phyloP scores from a whole-genome alignment of 257 asterid genomes.

The Gynochthodes officinalis region DNA sequence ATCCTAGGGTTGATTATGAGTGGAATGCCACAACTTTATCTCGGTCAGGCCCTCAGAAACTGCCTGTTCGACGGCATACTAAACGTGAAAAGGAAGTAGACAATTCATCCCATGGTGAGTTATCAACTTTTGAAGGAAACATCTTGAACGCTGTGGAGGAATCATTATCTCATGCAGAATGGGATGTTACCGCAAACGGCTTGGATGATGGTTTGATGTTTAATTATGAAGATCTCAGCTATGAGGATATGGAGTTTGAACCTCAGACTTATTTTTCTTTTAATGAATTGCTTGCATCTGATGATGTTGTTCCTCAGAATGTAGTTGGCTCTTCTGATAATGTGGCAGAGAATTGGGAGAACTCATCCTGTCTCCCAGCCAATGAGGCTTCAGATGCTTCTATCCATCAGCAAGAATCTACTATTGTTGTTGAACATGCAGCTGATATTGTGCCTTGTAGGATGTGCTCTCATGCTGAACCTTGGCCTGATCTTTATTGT shows the following conservation, averaged over 20 bases:
- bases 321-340: constrained; percentile 30
- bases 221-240: constrained; percentile 43
- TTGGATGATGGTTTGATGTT: constrained; percentile 41
- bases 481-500: constrained; percentile 53
- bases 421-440: constrained; percentile 26
- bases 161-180: constrained; percentile 33
- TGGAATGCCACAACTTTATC: constrained; percentile 35
- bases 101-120: constrained; percentile 30
- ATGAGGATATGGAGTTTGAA: constrained; percentile 69
- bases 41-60: constrained; percentile 48
- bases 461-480: constrained; percentile 41
- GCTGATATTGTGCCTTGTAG: constrained; percentile 38
- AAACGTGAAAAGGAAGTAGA: constrained; percentile 40
- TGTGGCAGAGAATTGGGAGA: constrained; percentile 28
- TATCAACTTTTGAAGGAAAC: constrained; percentile 31
- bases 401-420: constrained; percentile 31
- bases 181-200: constrained; percentile 37
- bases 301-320: constrained; percentile 35
- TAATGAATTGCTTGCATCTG: constrained; percentile 62
- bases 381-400: constrained; percentile 28
- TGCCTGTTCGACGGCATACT: constrained; percentile 63
- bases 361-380: constrained; percentile 28
- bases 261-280: constrained; percentile 94
- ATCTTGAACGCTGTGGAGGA: constrained; percentile 39
- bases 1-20: constrained; percentile 28